A percentile compares a stretch with the other conserved stretches of the same genome.
Evolutionary conservation across 2,329 filamentous ascomycete species (phyloP).

Genomic region (Fusarium tjaetaba): DNA sequence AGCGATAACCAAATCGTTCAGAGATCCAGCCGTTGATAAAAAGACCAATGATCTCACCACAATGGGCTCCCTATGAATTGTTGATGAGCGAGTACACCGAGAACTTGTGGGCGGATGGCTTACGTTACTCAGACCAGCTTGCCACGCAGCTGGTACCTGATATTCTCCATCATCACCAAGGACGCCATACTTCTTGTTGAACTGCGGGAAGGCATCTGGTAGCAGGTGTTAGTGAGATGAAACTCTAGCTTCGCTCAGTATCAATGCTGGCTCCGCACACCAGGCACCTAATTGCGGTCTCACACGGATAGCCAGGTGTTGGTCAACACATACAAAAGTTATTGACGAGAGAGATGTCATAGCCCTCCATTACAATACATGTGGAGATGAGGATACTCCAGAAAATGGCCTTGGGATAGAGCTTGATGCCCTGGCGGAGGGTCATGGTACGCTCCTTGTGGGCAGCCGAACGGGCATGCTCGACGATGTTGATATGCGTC

Average conservation of each 20-base stretch:
- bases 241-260: neutral
- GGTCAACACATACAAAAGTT: conserved; percentile 34
- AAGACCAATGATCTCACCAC: conserved; percentile 74
- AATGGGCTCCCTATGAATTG: conserved; percentile 58
- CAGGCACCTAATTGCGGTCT: neutral
- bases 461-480: conserved; percentile 37
- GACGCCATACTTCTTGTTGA: conserved; percentile 67
- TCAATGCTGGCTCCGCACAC: neutral
- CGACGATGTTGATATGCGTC: conserved; percentile 31
- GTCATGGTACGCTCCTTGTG: conserved; percentile 39
- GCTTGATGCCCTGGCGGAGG: conserved; percentile 35
- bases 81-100: conserved; percentile 10
- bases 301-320: neutral
- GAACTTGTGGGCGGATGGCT: conserved; percentile 29
- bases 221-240: conserved; percentile 15
- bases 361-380: conserved; percentile 39
- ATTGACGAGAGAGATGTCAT: conserved; percentile 38
- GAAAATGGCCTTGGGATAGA: conserved; percentile 37
- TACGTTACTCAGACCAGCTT: conserved; percentile 68
- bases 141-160: conserved; percentile 69
- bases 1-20: conserved; percentile 74
- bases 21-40: conserved; percentile 72
- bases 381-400: conserved; percentile 40
- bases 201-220: conserved; percentile 63
- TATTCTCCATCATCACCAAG: conserved; percentile 57